Conservation (phyloP, 2,329 filamentous ascomycete species). For the Diaporthe aspalathi region DNA sequence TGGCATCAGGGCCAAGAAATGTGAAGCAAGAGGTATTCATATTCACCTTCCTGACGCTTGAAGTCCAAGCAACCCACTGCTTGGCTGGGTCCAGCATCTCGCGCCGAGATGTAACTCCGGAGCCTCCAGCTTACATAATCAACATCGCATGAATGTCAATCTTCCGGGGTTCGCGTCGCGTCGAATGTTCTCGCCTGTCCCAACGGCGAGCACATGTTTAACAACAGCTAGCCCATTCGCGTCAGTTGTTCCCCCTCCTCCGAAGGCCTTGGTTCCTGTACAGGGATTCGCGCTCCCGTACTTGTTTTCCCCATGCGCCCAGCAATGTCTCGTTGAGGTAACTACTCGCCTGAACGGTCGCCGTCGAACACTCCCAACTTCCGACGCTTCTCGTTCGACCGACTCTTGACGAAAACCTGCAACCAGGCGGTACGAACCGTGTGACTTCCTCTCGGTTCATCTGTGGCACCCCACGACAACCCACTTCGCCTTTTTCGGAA, state of each 20-base stretch:
- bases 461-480: not conserved
- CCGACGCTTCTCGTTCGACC: not conserved
- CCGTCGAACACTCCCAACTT: not conserved
- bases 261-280: constrained; percentile 10
- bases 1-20: too few relatives aligned
- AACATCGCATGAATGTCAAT: constrained; percentile 29
- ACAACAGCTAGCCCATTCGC: constrained; percentile 18
- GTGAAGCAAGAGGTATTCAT: not conserved
- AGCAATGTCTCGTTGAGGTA: constrained; percentile 9
- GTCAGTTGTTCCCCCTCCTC: not conserved
- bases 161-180: constrained; percentile 28
- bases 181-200: constrained; percentile 1
- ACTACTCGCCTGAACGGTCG: not conserved
- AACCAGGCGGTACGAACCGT: not conserved
- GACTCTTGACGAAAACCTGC: not conserved
- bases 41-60: too few relatives aligned
- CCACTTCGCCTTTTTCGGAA: not conserved
- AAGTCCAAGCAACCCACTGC: too few relatives aligned
- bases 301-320: constrained; percentile 22
- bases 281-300: constrained; percentile 10
- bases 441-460: not conserved
- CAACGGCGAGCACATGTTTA: constrained; percentile 17
- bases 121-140: not conserved
- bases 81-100: not conserved
- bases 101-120: not conserved